Evolutionary conservation across 768 basidiomycete genomes (phyloP).

Genomic region (Suillus plorans): DNA sequence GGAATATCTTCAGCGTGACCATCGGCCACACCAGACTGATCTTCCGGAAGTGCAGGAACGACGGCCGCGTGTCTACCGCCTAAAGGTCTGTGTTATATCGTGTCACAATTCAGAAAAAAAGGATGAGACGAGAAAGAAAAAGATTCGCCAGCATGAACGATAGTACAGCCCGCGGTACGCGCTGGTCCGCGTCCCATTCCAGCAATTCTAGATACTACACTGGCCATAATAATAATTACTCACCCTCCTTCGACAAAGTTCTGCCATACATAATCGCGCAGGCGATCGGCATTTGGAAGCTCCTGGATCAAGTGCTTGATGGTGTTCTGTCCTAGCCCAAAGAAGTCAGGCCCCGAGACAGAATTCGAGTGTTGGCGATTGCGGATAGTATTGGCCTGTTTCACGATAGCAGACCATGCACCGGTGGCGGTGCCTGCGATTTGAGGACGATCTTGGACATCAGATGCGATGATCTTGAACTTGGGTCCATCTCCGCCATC

Average conservation of each 20-base stretch:
- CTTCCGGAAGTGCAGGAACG: slow-evolving; percentile 77
- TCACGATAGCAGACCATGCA: slow-evolving; percentile 83
- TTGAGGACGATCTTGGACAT: slow-evolving; percentile 68
- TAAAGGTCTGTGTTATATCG: slow-evolving; percentile 53
- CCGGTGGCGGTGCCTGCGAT: slow-evolving; percentile 87
- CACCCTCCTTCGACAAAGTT: slow-evolving; percentile 84
- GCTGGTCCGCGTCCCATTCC: slow-evolving; percentile 2
- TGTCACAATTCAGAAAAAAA: slow-evolving; percentile 32
- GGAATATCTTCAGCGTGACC: slow-evolving; percentile 23
- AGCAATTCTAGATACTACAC: slow-evolving; percentile 1
- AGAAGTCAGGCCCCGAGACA: slow-evolving; percentile 87
- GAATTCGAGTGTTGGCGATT: slow-evolving; percentile 84
- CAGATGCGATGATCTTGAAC: slow-evolving; percentile 78
- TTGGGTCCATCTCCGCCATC: slow-evolving; percentile 85
- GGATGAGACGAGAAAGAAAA: slow-evolving; percentile 25
- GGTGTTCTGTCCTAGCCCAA: slow-evolving; percentile 82
- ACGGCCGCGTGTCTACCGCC: slow-evolving; percentile 84
- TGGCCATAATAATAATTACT: slow-evolving; percentile 32
- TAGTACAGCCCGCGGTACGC: neutral
- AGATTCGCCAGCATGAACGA: slow-evolving; percentile 15
- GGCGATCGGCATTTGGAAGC: slow-evolving; percentile 65
- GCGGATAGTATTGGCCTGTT: slow-evolving; percentile 77
- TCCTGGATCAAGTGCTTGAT: slow-evolving; percentile 92
- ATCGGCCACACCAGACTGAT: slow-evolving; percentile 37
- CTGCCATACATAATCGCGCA: slow-evolving; percentile 86